Conservation (phyloP, 2,329 filamentous ascomycete genomes). For the Botrytis deweyae region DNA sequence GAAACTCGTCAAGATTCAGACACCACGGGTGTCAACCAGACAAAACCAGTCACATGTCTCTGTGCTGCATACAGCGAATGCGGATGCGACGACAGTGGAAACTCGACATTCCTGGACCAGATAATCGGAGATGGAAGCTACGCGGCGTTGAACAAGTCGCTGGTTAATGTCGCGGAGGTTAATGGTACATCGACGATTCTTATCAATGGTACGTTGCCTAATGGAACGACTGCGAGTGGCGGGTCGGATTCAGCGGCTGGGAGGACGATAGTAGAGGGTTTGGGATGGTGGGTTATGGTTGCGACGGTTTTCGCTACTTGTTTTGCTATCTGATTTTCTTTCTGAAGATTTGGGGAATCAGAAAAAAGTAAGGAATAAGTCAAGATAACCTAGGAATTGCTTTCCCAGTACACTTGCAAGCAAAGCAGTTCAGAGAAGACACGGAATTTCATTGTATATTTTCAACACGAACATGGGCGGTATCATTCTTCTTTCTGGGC, state of each 20-base stretch:
- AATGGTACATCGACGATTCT: conserved; percentile 65
- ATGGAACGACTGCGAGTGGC: conserved; percentile 58
- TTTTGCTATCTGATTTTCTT: conserved; percentile 11
- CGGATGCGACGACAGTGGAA: conserved; percentile 67
- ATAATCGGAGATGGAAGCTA: conserved; percentile 67
- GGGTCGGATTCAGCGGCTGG: conserved; percentile 42
- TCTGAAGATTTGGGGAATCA: no score
- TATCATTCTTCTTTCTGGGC: neutral
- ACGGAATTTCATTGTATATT: neutral
- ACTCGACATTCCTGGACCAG: conserved; percentile 57
- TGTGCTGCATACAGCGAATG: conserved; percentile 59
- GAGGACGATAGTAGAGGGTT: conserved; percentile 23
- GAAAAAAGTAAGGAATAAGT: neutral
- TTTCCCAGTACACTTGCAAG: neutral
- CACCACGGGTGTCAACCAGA: conserved; percentile 50
- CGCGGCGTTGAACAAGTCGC: conserved; percentile 55
- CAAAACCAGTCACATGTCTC: conserved; percentile 58
- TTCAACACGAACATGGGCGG: neutral
- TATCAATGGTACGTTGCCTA: conserved; percentile 73
- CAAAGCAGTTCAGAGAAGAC: neutral
- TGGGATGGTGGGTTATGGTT: conserved; percentile 37
- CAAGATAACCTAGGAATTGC: neutral
- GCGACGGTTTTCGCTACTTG: conserved; percentile 29
- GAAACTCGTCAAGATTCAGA: conserved; percentile 20
- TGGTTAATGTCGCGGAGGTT: conserved; percentile 61